Conservation (phyloP, 176 grass and related monocot species). For the Raddia guianensis region DNA sequence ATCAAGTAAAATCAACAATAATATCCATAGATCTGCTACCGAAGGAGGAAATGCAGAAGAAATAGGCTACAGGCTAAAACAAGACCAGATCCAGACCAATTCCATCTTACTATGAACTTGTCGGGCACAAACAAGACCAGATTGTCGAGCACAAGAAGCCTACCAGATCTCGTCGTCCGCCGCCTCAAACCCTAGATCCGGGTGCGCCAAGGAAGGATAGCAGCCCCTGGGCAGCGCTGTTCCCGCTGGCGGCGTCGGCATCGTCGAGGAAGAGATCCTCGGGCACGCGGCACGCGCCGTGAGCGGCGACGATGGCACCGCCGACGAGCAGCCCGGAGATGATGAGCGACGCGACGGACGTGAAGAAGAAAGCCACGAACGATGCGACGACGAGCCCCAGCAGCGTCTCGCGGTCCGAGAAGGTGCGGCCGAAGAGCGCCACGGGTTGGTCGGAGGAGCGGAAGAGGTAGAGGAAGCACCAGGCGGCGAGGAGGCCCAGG, state of each 20-base stretch:
- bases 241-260: constrained; percentile 41
- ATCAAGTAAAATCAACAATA: constrained; percentile 28
- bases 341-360: constrained; percentile 86
- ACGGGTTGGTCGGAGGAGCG: constrained; percentile 81
- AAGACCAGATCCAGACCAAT: constrained; percentile 45
- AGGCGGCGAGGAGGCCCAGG: constrained; percentile 69
- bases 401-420: constrained; percentile 94
- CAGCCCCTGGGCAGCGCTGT: constrained; percentile 52
- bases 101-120: constrained; percentile 31
- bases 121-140: constrained; percentile 36
- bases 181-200: constrained; percentile 61
- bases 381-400: constrained; percentile 65
- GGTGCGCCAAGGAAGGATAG: constrained; percentile 71
- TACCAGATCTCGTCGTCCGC: constrained; percentile 53
- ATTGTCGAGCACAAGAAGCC: constrained; percentile 35
- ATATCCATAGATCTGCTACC: constrained; percentile 44
- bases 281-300: constrained; percentile 72
- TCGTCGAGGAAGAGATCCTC: constrained; percentile 97
- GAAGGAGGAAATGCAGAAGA: constrained; percentile 6
- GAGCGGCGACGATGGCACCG: constrained; percentile 63
- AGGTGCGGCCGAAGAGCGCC: constrained; percentile 84
- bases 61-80: constrained; percentile 29
- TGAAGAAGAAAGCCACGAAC: constrained; percentile 75
- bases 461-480: constrained; percentile 98
- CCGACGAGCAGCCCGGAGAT: constrained; percentile 85